Percentiles rank a stretch among this genome's conserved stretches.
phyloP scores from a whole-genome alignment of 805 yeast species.

The Cyberlindnera mrakii region DNA sequence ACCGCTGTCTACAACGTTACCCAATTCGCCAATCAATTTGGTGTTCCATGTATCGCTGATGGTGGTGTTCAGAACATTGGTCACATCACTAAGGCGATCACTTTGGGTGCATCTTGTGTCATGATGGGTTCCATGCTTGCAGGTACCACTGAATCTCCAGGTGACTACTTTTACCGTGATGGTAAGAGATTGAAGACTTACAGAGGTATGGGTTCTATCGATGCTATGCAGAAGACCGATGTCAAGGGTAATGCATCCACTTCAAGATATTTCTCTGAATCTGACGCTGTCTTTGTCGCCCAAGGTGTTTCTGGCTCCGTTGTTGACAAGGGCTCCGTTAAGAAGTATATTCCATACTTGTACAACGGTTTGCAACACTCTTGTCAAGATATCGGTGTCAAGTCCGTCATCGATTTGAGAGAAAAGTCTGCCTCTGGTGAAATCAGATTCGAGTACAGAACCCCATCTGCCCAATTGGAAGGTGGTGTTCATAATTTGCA shows the following conservation, averaged over 20 bases:
- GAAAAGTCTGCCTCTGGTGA: conserved; percentile 56
- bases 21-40: conserved; percentile 90
- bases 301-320: conserved; percentile 99
- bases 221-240: conserved; percentile 93
- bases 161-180: conserved; percentile 95
- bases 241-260: conserved; percentile 93
- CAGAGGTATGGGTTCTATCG: conserved; percentile 99
- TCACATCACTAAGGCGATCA: conserved; percentile 93
- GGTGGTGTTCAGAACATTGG: conserved; percentile 99
- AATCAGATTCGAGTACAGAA: conserved; percentile 93
- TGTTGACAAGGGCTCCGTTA: conserved; percentile 92
- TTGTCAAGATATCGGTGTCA: conserved; percentile 94
- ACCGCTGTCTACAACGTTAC: conserved; percentile 94
- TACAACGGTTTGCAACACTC: conserved; percentile 97
- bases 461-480: conserved; percentile 97
- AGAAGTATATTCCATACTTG: conserved; percentile 90
- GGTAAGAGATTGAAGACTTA: conserved; percentile 96
- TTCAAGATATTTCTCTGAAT: conserved; percentile 95
- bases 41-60: conserved; percentile 98
- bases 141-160: conserved; percentile 98
- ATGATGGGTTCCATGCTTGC: conserved; percentile 99
- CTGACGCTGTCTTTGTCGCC: conserved; percentile 93
- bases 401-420: conserved; percentile 58
- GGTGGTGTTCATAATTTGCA: conserved; percentile 97
- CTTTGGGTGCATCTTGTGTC: conserved; percentile 93